A percentile compares a stretch with the other conserved stretches of the same genome.
phyloP scores from a whole-genome alignment of 345 rosid genomes.

The Melaleuca quinquenervia region DNA sequence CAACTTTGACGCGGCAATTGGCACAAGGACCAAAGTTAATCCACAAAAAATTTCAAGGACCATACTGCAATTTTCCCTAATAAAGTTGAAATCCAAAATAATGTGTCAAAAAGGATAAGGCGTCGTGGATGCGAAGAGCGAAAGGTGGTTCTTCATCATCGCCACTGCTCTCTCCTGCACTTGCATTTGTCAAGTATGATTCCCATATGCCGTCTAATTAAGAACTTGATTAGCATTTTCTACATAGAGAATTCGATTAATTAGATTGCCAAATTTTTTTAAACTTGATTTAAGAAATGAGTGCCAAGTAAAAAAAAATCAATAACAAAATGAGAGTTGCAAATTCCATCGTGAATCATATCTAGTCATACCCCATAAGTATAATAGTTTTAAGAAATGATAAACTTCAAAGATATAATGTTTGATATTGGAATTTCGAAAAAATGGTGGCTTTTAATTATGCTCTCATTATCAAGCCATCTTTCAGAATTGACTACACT shows the following conservation, averaged over 20 bases:
- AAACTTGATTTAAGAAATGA: not conserved
- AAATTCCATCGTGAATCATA: not conserved
- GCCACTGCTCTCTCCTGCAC: not conserved
- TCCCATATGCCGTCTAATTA: fast-evolving
- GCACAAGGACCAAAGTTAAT: not conserved
- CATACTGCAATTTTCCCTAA: not conserved
- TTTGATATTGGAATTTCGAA: not conserved
- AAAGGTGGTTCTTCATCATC: not conserved
- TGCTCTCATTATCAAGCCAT: not conserved
- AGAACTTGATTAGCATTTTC: not conserved
- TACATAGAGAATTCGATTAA: not conserved
- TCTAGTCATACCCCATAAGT: not conserved
- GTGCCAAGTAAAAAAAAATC: not conserved
- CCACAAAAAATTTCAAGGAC: not conserved
- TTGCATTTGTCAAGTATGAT: not conserved
- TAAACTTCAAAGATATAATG: not conserved
- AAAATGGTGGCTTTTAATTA: not conserved
- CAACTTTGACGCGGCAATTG: not conserved
- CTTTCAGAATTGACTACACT: not conserved
- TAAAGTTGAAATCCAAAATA: not conserved
- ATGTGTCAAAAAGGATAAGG: not conserved
- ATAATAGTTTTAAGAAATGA: not conserved
- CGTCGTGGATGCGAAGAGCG: not conserved
- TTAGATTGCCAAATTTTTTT: not conserved
- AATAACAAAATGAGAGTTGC: not conserved